These are phyloP conservation scores for Aspergillus cavernicola DNA, from an alignment of 495 filamentous ascomycete genomes.

Conservation along the genomic window DNA sequence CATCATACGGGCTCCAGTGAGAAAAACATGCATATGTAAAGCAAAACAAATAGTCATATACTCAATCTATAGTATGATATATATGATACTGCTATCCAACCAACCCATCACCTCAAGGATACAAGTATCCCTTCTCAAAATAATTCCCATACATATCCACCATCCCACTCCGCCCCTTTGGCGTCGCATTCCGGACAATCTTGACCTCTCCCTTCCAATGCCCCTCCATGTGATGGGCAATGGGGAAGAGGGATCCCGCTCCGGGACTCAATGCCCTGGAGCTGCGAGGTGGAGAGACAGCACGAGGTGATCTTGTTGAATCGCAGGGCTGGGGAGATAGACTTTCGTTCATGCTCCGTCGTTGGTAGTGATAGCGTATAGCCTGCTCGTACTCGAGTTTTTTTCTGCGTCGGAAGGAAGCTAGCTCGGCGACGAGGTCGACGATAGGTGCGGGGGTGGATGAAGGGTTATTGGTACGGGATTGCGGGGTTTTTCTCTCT, in stretches of 20 bases:
- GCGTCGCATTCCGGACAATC: conserved; percentile 42
- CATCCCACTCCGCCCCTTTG: conserved; percentile 39
- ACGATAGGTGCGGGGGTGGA: conserved; percentile 21
- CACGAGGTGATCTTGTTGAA: conserved; percentile 4
- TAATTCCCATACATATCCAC: conserved; percentile 54
- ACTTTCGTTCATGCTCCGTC: conserved; percentile 24
- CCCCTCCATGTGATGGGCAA: conserved; percentile 42
- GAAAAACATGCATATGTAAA: too few species aligned
- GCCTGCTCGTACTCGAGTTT: conserved; percentile 43
- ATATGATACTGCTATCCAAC: too few species aligned
- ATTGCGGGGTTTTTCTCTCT: not conserved
- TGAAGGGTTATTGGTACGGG: not conserved
- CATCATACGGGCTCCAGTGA: too few species aligned
- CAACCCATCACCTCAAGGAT: conserved; percentile 39
- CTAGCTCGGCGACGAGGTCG: conserved; percentile 48
- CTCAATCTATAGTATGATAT: too few species aligned
- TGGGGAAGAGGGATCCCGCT: conserved; percentile 21
- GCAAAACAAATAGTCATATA: too few species aligned
- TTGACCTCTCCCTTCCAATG: conserved; percentile 56
- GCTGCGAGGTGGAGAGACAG: conserved; percentile 17
- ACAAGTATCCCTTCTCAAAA: conserved; percentile 51
- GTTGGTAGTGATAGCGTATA: conserved; percentile 26
- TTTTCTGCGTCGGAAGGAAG: conserved; percentile 43
- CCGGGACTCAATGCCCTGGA: not conserved
- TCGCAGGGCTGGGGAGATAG: conserved; percentile 17